Percentiles rank a stretch among this genome's conserved stretches.
These are phyloP conservation scores for Mycena albidolilacea DNA, from an alignment of 768 basidiomycete genomes.

Conservation along the genomic window DNA sequence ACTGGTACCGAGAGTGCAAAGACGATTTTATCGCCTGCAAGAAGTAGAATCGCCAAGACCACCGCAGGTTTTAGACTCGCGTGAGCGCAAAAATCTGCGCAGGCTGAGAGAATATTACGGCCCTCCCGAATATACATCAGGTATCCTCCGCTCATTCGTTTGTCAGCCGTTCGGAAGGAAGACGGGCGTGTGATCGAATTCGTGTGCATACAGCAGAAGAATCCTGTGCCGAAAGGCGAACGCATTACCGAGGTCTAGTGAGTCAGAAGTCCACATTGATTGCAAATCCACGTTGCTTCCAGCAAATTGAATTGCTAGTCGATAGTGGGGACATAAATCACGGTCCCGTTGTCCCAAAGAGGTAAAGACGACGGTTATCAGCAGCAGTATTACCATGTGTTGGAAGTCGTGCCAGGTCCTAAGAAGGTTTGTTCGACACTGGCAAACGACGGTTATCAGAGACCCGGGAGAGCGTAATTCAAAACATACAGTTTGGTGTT, in stretches of 20 bases:
- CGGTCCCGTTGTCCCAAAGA: background rate
- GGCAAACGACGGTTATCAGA: slow-evolving; percentile 14
- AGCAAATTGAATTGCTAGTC: too few relatives aligned
- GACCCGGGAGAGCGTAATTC: background rate
- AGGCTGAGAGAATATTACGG: background rate
- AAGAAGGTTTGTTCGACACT: slow-evolving; percentile 6
- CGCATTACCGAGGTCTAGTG: background rate
- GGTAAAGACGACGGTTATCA: slow-evolving; percentile 8
- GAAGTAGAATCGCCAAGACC: slow-evolving; percentile 18
- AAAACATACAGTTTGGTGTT: too few relatives aligned
- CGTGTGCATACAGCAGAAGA: background rate
- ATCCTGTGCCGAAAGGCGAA: background rate
- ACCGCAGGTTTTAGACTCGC: slow-evolving; percentile 13
- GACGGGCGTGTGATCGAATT: too few relatives aligned
- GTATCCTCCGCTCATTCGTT: background rate
- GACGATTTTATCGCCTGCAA: background rate
- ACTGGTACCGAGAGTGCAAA: background rate
- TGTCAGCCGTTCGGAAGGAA: too few relatives aligned
- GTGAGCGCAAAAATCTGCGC: slow-evolving; percentile 1
- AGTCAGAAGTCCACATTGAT: too few relatives aligned
- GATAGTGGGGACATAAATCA: background rate
- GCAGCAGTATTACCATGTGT: slow-evolving; percentile 2
- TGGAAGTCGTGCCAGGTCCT: background rate
- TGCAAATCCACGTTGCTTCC: too few relatives aligned
- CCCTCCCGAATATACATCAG: background rate